phyloP scores from a whole-genome alignment of 768 basidiomycete species.

The Suillus discolor region DNA sequence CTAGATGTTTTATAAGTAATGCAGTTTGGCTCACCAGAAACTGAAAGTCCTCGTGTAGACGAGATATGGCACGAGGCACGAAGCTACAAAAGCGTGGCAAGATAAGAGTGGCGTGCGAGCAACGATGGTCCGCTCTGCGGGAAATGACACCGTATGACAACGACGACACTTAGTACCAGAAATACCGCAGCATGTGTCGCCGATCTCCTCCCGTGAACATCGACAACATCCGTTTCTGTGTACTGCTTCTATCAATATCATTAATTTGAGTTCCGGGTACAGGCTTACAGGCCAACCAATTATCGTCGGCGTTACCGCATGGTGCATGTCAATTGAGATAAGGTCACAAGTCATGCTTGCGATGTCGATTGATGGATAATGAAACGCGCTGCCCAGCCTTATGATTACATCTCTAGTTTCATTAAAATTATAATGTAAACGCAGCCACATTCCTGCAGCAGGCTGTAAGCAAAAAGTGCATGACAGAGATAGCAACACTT shows the following conservation, averaged over 20 bases:
- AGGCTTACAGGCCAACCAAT: background rate
- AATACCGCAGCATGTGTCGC: background rate
- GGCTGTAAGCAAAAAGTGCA: background rate
- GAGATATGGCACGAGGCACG: constrained; percentile 18
- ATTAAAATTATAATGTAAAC: constrained; percentile 1
- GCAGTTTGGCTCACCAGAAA: background rate
- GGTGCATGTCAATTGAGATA: background rate
- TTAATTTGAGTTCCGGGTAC: background rate
- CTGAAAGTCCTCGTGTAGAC: constrained; percentile 4
- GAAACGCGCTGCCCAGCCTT: too few species aligned
- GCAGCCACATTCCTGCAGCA: background rate
- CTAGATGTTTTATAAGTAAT: background rate
- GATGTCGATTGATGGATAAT: background rate
- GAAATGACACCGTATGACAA: background rate
- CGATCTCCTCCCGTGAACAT: background rate
- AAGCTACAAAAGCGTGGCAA: constrained; percentile 13
- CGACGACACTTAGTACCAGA: background rate
- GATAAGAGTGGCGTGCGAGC: constrained; percentile 8
- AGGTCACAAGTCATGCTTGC: background rate
- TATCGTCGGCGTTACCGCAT: background rate
- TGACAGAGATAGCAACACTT: background rate
- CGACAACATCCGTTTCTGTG: background rate
- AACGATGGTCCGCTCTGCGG: background rate
- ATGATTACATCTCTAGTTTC: background rate
- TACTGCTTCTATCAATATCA: background rate